Percentiles rank a stretch among this genome's conserved stretches.
These are phyloP conservation scores for Posidonia australis DNA, from an alignment of 106 monocot species.

Conservation along the genomic window DNA sequence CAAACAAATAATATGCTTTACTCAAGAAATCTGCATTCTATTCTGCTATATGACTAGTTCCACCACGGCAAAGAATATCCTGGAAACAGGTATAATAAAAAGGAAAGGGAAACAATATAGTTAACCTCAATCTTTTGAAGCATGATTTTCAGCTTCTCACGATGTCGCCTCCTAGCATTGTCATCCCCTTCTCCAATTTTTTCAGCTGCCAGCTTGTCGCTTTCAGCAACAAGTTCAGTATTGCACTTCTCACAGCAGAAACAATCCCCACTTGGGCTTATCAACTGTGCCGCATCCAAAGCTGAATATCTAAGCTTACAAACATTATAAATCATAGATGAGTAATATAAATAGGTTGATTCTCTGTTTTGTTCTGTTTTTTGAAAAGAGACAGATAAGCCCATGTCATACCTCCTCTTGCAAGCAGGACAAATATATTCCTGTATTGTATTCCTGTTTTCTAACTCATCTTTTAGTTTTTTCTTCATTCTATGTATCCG, in stretches of 20 bases:
- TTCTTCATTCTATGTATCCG: constrained; percentile 93
- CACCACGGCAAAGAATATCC: no score
- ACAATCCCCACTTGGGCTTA: constrained; percentile 62
- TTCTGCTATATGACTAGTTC: no score
- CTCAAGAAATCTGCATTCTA: no score
- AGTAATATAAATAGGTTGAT: not conserved
- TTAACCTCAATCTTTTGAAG: constrained; percentile 89
- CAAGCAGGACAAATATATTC: constrained; percentile 93
- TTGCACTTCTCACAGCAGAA: constrained; percentile 90
- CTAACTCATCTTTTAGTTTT: constrained; percentile 91
- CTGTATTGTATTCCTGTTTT: constrained; percentile 86
- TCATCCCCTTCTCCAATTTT: constrained; percentile 98
- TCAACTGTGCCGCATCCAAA: constrained; percentile 77
- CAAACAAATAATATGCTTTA: no score
- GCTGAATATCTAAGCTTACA: constrained; percentile 67
- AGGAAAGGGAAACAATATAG: not conserved
- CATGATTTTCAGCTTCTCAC: constrained; percentile 84
- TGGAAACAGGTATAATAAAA: no score
- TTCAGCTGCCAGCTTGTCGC: constrained; percentile 92
- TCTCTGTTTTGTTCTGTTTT: not conserved
- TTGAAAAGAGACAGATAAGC: not conserved
- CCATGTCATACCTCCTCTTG: constrained; percentile 42
- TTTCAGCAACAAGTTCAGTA: constrained; percentile 94
- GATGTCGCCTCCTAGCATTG: constrained; percentile 61
- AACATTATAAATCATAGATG: not conserved